Conservation (phyloP, 2,329 filamentous ascomycete species). For the Talaromyces sp. region DNA sequence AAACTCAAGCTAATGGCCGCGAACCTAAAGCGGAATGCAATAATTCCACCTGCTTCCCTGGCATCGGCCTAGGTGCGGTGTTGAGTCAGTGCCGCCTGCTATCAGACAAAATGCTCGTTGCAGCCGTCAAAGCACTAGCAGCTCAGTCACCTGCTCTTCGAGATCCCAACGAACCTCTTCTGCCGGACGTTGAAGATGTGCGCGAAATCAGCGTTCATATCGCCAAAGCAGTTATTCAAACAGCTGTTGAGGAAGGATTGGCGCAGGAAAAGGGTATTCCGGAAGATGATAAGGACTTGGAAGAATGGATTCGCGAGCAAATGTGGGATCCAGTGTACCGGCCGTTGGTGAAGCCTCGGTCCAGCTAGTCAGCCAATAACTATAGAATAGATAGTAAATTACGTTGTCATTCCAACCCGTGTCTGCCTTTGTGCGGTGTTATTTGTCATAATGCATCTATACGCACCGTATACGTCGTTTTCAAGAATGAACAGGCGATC, state of each 20-base stretch:
- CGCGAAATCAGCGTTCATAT: constrained; percentile 72
- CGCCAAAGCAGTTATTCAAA: constrained; percentile 53
- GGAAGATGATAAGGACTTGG: constrained; percentile 28
- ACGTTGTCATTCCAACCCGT: no score
- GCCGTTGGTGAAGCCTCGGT: constrained; percentile 20
- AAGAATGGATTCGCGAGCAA: constrained; percentile 38
- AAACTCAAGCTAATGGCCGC: not conserved
- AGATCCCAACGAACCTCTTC: constrained; percentile 59
- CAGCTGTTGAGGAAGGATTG: constrained; percentile 64
- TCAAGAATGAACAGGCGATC: no score
- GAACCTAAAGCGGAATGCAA: constrained; percentile 74
- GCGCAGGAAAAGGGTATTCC: constrained; percentile 64
- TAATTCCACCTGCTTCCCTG: constrained; percentile 79
- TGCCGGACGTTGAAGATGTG: constrained; percentile 72
- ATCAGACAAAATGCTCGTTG: constrained; percentile 74
- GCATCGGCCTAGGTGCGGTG: constrained; percentile 75
- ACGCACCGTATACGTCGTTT: no score
- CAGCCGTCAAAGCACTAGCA: constrained; percentile 69
- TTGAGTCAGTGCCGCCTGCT: constrained; percentile 63
- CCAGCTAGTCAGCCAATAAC: not conserved
- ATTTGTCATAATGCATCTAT: no score
- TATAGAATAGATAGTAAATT: no score
- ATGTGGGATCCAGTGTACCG: constrained; percentile 41
- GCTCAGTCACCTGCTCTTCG: constrained; percentile 64
- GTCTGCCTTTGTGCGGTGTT: no score